phyloP scores from a whole-genome alignment of 2,329 filamentous ascomycete species.

The Echinosphaeria canescens region DNA sequence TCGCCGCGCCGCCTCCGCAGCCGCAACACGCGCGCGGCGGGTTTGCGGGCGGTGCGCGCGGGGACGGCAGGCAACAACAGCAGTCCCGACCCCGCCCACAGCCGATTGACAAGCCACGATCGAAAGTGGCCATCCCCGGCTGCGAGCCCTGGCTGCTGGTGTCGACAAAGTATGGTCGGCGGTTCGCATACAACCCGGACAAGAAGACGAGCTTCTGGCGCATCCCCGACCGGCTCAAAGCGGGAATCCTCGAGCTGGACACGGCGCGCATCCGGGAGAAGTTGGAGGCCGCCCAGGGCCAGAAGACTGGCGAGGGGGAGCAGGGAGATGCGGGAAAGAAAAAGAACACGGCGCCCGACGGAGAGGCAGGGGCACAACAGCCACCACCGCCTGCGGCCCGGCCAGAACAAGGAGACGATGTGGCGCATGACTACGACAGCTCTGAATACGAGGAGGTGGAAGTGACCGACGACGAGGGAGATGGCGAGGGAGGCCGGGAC shows the following conservation, averaged over 20 bases:
- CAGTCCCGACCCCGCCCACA: constrained; percentile 42
- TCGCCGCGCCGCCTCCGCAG: constrained; percentile 9
- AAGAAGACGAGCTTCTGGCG: constrained; percentile 91
- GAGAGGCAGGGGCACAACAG: too few species aligned
- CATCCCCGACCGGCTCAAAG: constrained; percentile 71
- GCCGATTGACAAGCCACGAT: constrained; percentile 60
- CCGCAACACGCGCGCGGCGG: constrained; percentile 13
- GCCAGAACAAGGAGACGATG: constrained; percentile 1
- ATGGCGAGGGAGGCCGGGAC: constrained; percentile 22
- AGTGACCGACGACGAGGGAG: constrained; percentile 37
- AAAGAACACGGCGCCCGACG: constrained; percentile 4
- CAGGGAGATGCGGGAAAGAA: constrained; percentile 9
- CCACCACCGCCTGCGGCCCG: too few species aligned
- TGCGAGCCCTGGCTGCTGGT: constrained; percentile 79
- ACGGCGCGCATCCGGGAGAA: constrained; percentile 45
- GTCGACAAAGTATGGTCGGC: constrained; percentile 72
- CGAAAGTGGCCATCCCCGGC: constrained; percentile 57
- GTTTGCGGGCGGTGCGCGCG: constrained; percentile 20
- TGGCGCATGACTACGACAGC: constrained; percentile 25
- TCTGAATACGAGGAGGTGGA: constrained; percentile 64
- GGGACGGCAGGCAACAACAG: constrained; percentile 28
- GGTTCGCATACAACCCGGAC: constrained; percentile 74
- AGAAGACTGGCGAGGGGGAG: constrained; percentile 8
- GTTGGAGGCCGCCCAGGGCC: constrained; percentile 15
- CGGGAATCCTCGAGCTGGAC: constrained; percentile 53